A percentile compares a stretch with the other conserved stretches of the same genome.
Evolutionary conservation across 768 basidiomycete genomes (phyloP).

Genomic region (Tephrocybe sp.): DNA sequence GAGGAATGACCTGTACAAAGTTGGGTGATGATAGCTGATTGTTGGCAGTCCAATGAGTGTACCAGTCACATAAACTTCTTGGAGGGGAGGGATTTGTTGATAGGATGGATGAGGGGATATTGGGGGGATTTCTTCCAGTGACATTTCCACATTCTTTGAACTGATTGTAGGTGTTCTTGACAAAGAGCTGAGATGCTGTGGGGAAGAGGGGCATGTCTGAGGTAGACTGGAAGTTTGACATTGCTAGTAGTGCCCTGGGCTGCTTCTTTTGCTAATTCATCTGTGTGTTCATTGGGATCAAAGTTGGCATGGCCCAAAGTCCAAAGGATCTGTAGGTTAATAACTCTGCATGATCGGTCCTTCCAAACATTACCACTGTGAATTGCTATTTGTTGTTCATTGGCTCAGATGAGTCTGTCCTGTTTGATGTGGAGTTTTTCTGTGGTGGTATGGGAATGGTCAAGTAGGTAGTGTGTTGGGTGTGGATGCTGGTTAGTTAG

Average conservation of each 20-base stretch:
- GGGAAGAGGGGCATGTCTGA: conserved; percentile 7
- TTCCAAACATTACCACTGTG: neutral
- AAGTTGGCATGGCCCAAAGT: conserved; percentile 11
- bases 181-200: conserved; percentile 16
- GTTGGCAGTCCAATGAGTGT: neutral
- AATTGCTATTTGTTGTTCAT: neutral
- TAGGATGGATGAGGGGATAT: neutral
- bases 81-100: conserved; percentile 15
- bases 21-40: conserved; percentile 25
- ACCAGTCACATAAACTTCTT: conserved; percentile 3
- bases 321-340: conserved; percentile 9
- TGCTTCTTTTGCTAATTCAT: conserved; percentile 7
- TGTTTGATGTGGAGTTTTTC: conserved; percentile 9
- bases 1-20: conserved; percentile 31
- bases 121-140: conserved; percentile 13
- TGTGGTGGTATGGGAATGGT: neutral
- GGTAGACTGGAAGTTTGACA: neutral
- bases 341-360: neutral
- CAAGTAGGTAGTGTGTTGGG: conserved; percentile 15
- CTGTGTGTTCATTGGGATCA: conserved; percentile 11
- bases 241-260: conserved; percentile 1
- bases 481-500: conserved; percentile 8
- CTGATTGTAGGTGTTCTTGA: neutral
- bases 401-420: neutral
- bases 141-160: conserved; percentile 5